Evolutionary conservation across 176 grass and related monocot genomes (phyloP).

Genomic region (Themeda triandra): DNA sequence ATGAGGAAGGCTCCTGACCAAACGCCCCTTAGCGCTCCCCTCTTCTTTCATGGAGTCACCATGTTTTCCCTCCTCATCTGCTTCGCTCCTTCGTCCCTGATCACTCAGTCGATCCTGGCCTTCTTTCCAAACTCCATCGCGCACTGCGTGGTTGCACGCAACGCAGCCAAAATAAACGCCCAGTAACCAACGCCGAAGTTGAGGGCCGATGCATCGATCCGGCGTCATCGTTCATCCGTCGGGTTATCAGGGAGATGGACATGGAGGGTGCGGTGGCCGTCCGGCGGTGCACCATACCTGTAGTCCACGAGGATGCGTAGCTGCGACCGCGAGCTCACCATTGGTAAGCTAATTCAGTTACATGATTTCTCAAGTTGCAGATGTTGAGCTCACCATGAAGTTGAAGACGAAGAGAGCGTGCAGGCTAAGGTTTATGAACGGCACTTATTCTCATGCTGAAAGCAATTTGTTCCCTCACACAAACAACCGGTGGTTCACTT

Average conservation of each 20-base stretch:
- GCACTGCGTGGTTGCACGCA: neutral
- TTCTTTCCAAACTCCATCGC: neutral
- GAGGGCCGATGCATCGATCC: too few species aligned
- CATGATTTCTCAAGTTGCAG: too few species aligned
- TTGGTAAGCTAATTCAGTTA: neutral
- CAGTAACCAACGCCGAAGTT: neutral
- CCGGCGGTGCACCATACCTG: neutral
- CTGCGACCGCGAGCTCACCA: neutral
- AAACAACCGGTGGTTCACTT: too few species aligned
- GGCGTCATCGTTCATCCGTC: too few species aligned
- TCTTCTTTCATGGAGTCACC: slow-evolving; percentile 41
- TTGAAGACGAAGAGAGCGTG: too few species aligned
- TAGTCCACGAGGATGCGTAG: neutral
- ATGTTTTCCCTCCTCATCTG: slow-evolving; percentile 54
- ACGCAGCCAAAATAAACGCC: neutral
- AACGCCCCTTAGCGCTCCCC: neutral
- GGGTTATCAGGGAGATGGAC: slow-evolving; percentile 14
- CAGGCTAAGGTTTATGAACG: too few species aligned
- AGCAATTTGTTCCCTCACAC: too few species aligned
- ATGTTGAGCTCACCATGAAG: too few species aligned
- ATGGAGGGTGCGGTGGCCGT: neutral
- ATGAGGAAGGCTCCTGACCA: too few species aligned
- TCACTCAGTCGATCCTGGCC: neutral
- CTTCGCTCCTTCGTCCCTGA: slow-evolving; percentile 18
- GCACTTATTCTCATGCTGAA: too few species aligned